Evolutionary conservation across 2,329 filamentous ascomycete genomes (phyloP).

Genomic region (Tympanopsis confertula): DNA sequence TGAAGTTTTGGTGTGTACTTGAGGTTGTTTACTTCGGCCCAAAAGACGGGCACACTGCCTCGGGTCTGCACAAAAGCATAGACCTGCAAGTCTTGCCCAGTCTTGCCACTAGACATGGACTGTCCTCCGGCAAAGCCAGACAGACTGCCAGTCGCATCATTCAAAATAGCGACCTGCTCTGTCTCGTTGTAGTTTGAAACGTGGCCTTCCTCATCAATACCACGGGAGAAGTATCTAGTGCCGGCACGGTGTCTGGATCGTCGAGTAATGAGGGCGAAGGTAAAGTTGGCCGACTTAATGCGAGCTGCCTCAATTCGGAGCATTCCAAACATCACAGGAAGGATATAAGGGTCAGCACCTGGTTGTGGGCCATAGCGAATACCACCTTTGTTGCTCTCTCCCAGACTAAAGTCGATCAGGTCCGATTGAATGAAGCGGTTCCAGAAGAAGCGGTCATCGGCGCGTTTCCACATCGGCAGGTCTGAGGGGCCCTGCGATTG

Average conservation of each 20-base stretch:
- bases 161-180: conserved; percentile 81
- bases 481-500: conserved; percentile 66
- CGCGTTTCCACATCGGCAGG: conserved; percentile 75
- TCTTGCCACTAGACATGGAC: conserved; percentile 50
- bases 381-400: conserved; percentile 31
- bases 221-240: conserved; percentile 88
- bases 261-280: conserved; percentile 76
- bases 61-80: conserved; percentile 92
- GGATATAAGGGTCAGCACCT: conserved; percentile 77
- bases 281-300: conserved; percentile 75
- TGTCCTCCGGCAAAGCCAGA: conserved; percentile 71
- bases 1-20: conserved; percentile 85
- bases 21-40: conserved; percentile 89
- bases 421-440: conserved; percentile 88
- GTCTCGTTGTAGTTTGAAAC: conserved; percentile 99
- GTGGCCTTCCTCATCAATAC: conserved; percentile 83
- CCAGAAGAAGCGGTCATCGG: conserved; percentile 98
- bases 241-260: conserved; percentile 80
- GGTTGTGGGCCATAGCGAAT: conserved; percentile 60
- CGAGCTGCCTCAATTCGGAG: conserved; percentile 78
- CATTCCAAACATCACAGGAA: conserved; percentile 95
- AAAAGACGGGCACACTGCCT: conserved; percentile 90
- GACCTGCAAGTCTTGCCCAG: conserved; percentile 70
- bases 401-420: conserved; percentile 73
- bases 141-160: conserved; percentile 63